Percentiles rank a stretch among this genome's conserved stretches.
phyloP scores from a whole-genome alignment of 2,329 filamentous ascomycete species.

The Verticillium nubilum region DNA sequence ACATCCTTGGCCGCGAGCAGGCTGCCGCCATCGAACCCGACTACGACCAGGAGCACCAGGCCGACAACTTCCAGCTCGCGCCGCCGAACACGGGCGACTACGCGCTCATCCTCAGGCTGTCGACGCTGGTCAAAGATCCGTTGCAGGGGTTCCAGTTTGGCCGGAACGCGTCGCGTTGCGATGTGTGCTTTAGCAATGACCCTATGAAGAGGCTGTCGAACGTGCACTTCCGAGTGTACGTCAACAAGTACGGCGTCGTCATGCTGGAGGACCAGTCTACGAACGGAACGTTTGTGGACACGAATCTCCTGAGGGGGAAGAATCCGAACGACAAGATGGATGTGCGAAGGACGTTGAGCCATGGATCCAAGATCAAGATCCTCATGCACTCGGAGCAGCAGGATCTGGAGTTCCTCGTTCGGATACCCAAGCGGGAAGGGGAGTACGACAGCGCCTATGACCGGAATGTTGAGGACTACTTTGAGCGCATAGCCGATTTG shows the following conservation, averaged over 20 bases:
- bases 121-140: slow-evolving; percentile 64
- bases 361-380: slow-evolving; percentile 70
- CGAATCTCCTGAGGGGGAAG: slow-evolving; percentile 51
- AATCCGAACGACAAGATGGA: slow-evolving; percentile 26
- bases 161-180: slow-evolving; percentile 65
- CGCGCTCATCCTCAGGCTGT: slow-evolving; percentile 78
- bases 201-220: slow-evolving; percentile 77
- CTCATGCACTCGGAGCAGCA: slow-evolving; percentile 42
- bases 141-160: slow-evolving; percentile 79
- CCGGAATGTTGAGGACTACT: slow-evolving; percentile 64
- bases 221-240: slow-evolving; percentile 89
- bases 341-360: slow-evolving; percentile 58
- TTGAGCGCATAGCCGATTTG: slow-evolving; percentile 32
- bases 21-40: slow-evolving; percentile 46
- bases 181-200: slow-evolving; percentile 64
- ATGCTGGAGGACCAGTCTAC: slow-evolving; percentile 94
- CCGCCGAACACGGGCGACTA: slow-evolving; percentile 47
- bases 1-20: slow-evolving; percentile 43
- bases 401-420: slow-evolving; percentile 77
- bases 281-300: slow-evolving; percentile 90
- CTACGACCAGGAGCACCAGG: slow-evolving; percentile 44
- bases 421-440: slow-evolving; percentile 72
- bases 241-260: slow-evolving; percentile 78
- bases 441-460: slow-evolving; percentile 59
- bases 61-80: slow-evolving; percentile 43